Conservation (phyloP, 768 basidiomycete genomes). For the Boletales sp. region DNA sequence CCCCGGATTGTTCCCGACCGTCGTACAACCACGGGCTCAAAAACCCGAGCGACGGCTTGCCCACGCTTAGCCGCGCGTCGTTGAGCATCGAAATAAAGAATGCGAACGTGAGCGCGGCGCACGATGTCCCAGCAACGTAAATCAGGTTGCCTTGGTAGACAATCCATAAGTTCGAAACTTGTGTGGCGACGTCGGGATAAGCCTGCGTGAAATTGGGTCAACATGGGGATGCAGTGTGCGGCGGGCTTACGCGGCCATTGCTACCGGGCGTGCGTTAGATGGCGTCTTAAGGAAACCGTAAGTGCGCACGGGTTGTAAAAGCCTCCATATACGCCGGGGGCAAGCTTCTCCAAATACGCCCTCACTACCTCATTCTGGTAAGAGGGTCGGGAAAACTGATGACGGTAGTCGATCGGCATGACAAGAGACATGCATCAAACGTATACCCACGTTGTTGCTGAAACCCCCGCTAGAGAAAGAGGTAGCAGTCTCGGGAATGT, state of each 20-base stretch:
- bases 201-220: slow-evolving; percentile 28
- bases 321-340: slow-evolving; percentile 49
- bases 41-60: slow-evolving; percentile 53
- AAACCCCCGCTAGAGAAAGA: slow-evolving; percentile 73
- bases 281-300: not conserved
- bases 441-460: slow-evolving; percentile 52
- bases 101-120: slow-evolving; percentile 61
- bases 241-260: slow-evolving; percentile 45
- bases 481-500: slow-evolving; percentile 57
- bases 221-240: not conserved
- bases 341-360: slow-evolving; percentile 43
- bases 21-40: slow-evolving; percentile 63
- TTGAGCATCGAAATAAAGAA: slow-evolving; percentile 67
- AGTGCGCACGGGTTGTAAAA: slow-evolving; percentile 54
- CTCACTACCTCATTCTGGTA: slow-evolving; percentile 50
- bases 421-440: not conserved
- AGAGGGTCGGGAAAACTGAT: slow-evolving; percentile 48
- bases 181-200: slow-evolving; percentile 66
- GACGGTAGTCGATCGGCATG: not conserved
- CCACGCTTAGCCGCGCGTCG: slow-evolving; percentile 49
- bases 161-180: slow-evolving; percentile 47
- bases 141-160: slow-evolving; percentile 36
- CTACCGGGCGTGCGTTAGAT: slow-evolving; percentile 23
- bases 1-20: slow-evolving; percentile 50
- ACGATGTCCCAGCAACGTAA: slow-evolving; percentile 62